Evolutionary conservation across 257 asterid genomes (phyloP).

Genomic region (Gentiana straminea): DNA sequence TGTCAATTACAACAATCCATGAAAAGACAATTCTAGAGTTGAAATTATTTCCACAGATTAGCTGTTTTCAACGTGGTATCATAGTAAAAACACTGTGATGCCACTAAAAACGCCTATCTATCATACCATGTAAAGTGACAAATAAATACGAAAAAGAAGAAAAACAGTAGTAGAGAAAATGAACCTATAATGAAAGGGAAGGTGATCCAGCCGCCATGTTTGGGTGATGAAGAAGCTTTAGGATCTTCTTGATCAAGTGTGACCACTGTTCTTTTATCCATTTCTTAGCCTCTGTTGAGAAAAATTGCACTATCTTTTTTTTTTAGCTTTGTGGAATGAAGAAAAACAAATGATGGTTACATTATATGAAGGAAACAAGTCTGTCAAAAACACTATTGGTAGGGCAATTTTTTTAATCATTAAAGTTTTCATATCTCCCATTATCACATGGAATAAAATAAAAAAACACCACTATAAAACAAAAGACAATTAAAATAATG

Average conservation of each 20-base stretch:
- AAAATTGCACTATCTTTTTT: neutral
- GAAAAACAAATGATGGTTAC: neutral
- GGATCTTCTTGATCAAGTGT: constrained; percentile 4
- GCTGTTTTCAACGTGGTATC: no score
- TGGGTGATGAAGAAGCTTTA: neutral
- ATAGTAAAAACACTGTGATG: no score
- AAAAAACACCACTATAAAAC: no score
- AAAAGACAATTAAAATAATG: no score
- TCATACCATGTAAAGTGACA: neutral
- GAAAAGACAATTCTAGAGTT: neutral
- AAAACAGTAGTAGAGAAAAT: neutral
- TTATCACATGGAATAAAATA: no score
- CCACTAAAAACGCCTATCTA: no score
- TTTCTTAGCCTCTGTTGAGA: neutral
- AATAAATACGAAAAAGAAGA: neutral
- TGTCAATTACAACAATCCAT: no score
- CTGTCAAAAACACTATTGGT: neutral
- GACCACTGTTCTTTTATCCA: neutral
- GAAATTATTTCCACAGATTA: no score
- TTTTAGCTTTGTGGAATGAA: neutral
- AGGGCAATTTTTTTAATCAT: neutral
- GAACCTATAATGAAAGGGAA: constrained; percentile 12
- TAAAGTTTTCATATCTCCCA: neutral
- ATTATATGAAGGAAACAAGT: neutral
- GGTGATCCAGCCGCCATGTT: constrained; percentile 8